Conservation (phyloP, 1,284 basidiomycete genomes). For the Cutaneotrichosporon cyanovorans region DNA sequence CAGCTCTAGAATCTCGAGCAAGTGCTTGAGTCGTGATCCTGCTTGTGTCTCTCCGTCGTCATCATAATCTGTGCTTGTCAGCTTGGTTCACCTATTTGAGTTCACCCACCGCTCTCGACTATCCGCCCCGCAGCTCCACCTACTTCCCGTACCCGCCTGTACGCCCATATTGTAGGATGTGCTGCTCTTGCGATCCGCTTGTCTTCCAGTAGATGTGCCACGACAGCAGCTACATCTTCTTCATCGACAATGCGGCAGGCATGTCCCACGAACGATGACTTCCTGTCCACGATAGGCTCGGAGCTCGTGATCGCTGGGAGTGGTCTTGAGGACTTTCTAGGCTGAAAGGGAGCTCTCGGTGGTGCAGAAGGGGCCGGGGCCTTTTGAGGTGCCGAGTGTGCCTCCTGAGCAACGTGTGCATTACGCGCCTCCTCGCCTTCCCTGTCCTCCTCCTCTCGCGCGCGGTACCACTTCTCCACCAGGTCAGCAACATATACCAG, state of each 20-base stretch:
- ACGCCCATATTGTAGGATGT: constrained; percentile 83
- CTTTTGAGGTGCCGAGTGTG: no score
- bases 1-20: constrained; percentile 69
- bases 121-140: constrained; percentile 35
- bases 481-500: constrained; percentile 66
- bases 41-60: constrained; percentile 90
- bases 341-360: not conserved
- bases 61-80: constrained; percentile 68
- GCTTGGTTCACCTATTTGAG: not conserved
- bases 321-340: not conserved
- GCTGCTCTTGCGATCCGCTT: constrained; percentile 56
- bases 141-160: constrained; percentile 38
- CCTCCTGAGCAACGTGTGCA: not conserved
- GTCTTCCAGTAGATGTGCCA: constrained; percentile 66
- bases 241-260: constrained; percentile 71
- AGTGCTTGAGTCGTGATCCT: constrained; percentile 73
- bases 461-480: constrained; percentile 63
- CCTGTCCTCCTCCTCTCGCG: constrained; percentile 55
- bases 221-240: constrained; percentile 63
- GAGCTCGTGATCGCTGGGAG: constrained; percentile 54
- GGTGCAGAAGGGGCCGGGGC: no score
- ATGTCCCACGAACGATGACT: constrained; percentile 72
- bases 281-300: constrained; percentile 72
- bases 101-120: constrained; percentile 32
- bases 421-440: constrained; percentile 50